Base-by-base conservation (phyloP, 768 basidiomycete genomes). In the Boletus rubescentipes region DNA sequence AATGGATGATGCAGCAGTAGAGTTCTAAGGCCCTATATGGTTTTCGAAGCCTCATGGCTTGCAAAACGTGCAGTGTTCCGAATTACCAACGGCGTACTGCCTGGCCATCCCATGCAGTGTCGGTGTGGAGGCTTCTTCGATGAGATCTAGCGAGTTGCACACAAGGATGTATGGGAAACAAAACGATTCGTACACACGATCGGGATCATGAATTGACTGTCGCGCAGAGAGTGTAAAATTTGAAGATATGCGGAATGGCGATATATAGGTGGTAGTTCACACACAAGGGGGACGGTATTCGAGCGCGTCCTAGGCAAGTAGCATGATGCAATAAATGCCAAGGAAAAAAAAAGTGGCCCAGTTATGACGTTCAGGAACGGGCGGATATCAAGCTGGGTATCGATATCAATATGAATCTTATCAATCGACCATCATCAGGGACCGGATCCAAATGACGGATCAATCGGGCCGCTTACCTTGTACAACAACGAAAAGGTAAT, bases 91-190 rank as follows among this genome's bases (percentile, higher is more conserved):
- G 26, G 26, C 3, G 26, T 6, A 26, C 26, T 6, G 26, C 26
- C 26, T 26, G 26, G 26, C 26, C 3, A n/a, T n/a, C n/a, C n/a
- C n/a, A n/a, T n/a, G n/a, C n/a, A 26, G 26, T 26, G 26, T 26
- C 26, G 6, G 26, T 26, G 26, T 26, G 26, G 3, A 26, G 26
- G 6, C 26, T 4, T 26, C 26, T 26, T 3, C 6, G 26, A 26
- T 6, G 4, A 26, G 26, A 26, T n/a, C n/a, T n/a, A n/a, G n/a
- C 3, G 21, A n/a, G 10, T 34, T 16, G 29, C 8, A 30, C n/a
- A 21, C 26, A 3, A 55, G 67, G 36, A 54, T 48, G 10, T 64
- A 57, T 35, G 54, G 64, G 74, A 74, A 12, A 64, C 62, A 16
- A 68, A 71, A 16, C 64, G 68, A 10, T 61, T 67, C 40, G 5